phyloP scores from a whole-genome alignment of 2,329 filamentous ascomycete genomes.

The Sporothrix pallida region DNA sequence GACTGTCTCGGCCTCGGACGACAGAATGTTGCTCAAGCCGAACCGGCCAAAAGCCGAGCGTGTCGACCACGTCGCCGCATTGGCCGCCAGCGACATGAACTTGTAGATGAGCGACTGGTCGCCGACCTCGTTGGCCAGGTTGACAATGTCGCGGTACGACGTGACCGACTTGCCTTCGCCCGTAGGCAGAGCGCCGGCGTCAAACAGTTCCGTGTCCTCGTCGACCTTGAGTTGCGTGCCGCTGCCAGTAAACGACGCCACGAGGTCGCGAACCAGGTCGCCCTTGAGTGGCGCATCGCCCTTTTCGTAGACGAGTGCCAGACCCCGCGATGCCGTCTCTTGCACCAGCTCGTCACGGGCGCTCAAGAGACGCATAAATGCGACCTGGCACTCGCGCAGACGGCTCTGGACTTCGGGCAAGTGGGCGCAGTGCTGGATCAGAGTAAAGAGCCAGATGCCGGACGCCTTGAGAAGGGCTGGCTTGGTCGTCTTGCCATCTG shows the following conservation, averaged over 20 bases:
- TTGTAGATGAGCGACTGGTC: slow-evolving; percentile 96
- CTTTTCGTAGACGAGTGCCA: slow-evolving; percentile 92
- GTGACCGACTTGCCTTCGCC: slow-evolving; percentile 88
- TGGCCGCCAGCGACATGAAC: slow-evolving; percentile 96
- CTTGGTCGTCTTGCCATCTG: slow-evolving; percentile 81
- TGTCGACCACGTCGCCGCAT: slow-evolving; percentile 97
- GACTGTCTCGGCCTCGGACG: slow-evolving; percentile 83
- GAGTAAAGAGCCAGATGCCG: slow-evolving; percentile 90
- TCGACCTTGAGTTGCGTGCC: slow-evolving; percentile 80
- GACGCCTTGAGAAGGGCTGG: slow-evolving; percentile 89
- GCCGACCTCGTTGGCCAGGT: slow-evolving; percentile 91
- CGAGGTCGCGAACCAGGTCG: slow-evolving; percentile 83
- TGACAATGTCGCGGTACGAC: slow-evolving; percentile 97
- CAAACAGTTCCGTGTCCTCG: slow-evolving; percentile 90
- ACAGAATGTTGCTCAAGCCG: slow-evolving; percentile 88
- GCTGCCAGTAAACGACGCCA: slow-evolving; percentile 84
- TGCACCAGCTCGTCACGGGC: slow-evolving; percentile 94
- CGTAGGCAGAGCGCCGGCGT: slow-evolving; percentile 86
- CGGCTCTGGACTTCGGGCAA: slow-evolving; percentile 73
- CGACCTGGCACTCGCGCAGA: slow-evolving; percentile 78
- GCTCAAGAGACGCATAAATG: slow-evolving; percentile 85
- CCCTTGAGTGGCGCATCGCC: slow-evolving; percentile 81
- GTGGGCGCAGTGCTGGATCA: slow-evolving; percentile 89
- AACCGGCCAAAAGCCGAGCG: slow-evolving; percentile 94
- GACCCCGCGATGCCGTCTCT: slow-evolving; percentile 88